Conservation (phyloP, 2,329 filamentous ascomycete genomes). For the Lasiodiplodia citricola region DNA sequence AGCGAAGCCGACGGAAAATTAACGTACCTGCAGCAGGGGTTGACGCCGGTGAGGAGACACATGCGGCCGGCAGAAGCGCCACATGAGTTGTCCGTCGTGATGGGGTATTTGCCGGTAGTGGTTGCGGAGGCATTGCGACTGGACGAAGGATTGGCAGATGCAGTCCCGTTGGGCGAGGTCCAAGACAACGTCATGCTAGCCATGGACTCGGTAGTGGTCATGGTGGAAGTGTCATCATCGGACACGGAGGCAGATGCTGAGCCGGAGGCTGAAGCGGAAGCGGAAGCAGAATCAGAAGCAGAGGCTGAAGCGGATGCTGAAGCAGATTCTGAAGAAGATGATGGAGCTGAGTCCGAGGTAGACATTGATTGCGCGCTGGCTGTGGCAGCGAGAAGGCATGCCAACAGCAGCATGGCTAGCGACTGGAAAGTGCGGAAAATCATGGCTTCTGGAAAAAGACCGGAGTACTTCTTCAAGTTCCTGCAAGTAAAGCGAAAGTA, state of each 20-base stretch:
- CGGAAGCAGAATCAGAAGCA: not conserved
- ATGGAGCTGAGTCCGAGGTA: not conserved
- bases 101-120: slow-evolving; percentile 1
- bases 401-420: not conserved
- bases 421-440: not conserved
- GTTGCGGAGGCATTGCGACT: not conserved
- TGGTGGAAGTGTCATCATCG: not conserved
- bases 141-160: not conserved
- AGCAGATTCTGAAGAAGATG: not conserved
- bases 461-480: not conserved
- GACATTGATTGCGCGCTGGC: not conserved
- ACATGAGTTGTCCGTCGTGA: slow-evolving; percentile 13
- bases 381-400: not conserved
- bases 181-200: slow-evolving; percentile 10
- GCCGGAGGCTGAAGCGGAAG: not conserved
- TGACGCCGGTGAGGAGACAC: slow-evolving; percentile 17
- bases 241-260: not conserved
- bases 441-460: not conserved
- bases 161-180: not conserved
- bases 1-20: not conserved
- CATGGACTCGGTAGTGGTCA: not conserved
- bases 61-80: slow-evolving; percentile 1
- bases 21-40: slow-evolving; percentile 21
- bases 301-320: not conserved
- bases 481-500: not conserved